Evolutionary conservation across 768 basidiomycete genomes (phyloP), one percentile per base, ranked within the genome.

Genomic region (Tricholoma terreum): DNA sequence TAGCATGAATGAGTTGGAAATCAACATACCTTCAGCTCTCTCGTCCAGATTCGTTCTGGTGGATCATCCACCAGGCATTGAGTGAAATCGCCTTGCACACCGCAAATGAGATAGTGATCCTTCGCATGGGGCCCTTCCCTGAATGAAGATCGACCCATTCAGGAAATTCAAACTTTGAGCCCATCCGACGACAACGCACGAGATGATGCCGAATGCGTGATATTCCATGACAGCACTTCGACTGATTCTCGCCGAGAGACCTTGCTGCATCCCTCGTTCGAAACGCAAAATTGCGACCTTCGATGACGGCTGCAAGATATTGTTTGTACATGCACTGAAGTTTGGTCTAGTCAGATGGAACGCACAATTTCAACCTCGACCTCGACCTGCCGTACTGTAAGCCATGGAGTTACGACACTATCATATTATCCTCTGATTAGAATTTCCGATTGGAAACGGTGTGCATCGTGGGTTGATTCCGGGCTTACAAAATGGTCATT

Each of bases 41-140:
- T 84, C 11, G 89, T 91, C 90, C 89, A 92, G 38, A 91, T 71
- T 27, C 77, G 80, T 63, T 76, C 83, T 21, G 89, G 89, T 40
- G 87, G 87, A 65, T 88, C 76, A 57, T 80, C 76, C 61, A 91
- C 86, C 19, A 91, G 83, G 54, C 84, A 77, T 54, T 78, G 79
- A 34, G 89, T 92, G 71, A 92, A 92, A 70, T 92, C 90, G 46
- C 88, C 83, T 75, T 89, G 88, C 52, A 90, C 88, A 65, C 90
- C 89, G 63, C 86, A 87, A 52, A 91, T 87, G 76, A 92, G 75
- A 72, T 89, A 92, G 69, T 91, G 90, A 60, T 87, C 83, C 63
- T 87, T 84, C 8, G 90, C 84, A 60, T 89, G 80, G 1, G 74
- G 77, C 30, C 87, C 87, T 70, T 90, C 89, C 17, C 89, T 89